phyloP scores from a whole-genome alignment of 768 basidiomycete genomes.

The Solioccasus polychromus region DNA sequence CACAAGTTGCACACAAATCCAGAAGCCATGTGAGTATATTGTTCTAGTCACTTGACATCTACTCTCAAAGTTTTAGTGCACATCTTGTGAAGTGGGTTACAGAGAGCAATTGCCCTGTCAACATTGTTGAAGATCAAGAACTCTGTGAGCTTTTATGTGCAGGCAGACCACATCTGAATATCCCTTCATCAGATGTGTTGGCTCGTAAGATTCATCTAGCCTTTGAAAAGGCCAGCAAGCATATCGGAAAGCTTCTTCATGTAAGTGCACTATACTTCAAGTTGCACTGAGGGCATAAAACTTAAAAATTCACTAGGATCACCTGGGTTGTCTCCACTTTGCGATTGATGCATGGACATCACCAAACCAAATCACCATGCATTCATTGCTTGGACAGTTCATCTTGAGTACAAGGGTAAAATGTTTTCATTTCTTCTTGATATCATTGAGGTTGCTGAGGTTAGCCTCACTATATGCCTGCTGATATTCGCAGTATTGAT shows the following conservation, averaged over 20 bases:
- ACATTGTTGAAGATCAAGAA: not conserved
- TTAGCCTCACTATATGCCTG: not conserved
- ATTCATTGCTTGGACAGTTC: constrained; percentile 3
- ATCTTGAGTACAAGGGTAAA: not conserved
- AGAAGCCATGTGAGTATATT: not conserved
- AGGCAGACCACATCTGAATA: not conserved
- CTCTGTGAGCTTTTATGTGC: not conserved
- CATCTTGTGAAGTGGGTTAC: not conserved
- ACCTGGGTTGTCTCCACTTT: not conserved
- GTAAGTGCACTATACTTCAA: too few species aligned
- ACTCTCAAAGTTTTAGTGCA: not conserved
- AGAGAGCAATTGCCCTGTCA: not conserved
- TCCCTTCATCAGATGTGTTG: not conserved
- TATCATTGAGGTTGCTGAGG: not conserved
- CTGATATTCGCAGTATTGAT: not conserved
- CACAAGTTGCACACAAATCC: not conserved
- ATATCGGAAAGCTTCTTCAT: too few species aligned
- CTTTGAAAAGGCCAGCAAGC: not conserved
- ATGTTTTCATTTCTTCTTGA: not conserved
- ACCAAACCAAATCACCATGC: not conserved
- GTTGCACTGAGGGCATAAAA: too few species aligned
- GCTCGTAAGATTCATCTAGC: not conserved
- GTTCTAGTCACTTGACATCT: not conserved
- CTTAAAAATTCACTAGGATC: too few species aligned
- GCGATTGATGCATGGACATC: not conserved